Evolutionary conservation across 2,329 filamentous ascomycete genomes (phyloP), one percentile per base, ranked within the genome.

Genomic region (Colletotrichum trifolii): DNA sequence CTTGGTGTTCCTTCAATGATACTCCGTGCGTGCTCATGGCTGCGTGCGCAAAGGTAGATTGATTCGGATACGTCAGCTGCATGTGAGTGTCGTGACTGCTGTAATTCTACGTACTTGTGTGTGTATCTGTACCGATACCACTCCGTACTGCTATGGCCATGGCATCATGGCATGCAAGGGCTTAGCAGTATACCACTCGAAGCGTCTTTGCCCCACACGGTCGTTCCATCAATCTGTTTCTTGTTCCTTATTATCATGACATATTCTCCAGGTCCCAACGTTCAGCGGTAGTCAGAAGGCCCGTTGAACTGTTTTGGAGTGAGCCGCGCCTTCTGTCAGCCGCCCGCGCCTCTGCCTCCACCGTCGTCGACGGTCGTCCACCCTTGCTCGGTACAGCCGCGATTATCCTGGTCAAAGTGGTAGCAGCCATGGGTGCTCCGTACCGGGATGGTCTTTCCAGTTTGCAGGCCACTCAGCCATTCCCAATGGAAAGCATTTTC

Each of bases 161-260:
- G 25, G 25, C 25, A 25, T 4, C 25, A 25, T 25, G 25, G 25
- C 25, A 25, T 25, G 25, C 25, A 25, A 25, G 3, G 25, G 25
- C 25, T 25, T 25, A 25, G 25, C 25, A 25, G 25, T 25, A 25
- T 25, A 5, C 25, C 25, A 25, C 25, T 25, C 25, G 25, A 25
- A 5, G 25, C 25, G 4, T 25, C 25, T 25, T 25, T 25, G 25
- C 25, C 25, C 25, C 25, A 25, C 25, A 5, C 4, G 25, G 25
- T 25, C 25, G 25, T 2, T 54, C 47, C 58, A 57, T 66, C 58
- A 57, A 54, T 56, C 52, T 36, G 63, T 66, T 66, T 63, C 58
- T 57, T 43, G 42, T 54, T 55, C 58, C 47, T 66, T 66, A 63
- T 53, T 35, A 49, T 46, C 58, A 56, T 43, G 17, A 63, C 63